phyloP scores from a whole-genome alignment of 2,329 filamentous ascomycete genomes.

The Cladosporium sp. region DNA sequence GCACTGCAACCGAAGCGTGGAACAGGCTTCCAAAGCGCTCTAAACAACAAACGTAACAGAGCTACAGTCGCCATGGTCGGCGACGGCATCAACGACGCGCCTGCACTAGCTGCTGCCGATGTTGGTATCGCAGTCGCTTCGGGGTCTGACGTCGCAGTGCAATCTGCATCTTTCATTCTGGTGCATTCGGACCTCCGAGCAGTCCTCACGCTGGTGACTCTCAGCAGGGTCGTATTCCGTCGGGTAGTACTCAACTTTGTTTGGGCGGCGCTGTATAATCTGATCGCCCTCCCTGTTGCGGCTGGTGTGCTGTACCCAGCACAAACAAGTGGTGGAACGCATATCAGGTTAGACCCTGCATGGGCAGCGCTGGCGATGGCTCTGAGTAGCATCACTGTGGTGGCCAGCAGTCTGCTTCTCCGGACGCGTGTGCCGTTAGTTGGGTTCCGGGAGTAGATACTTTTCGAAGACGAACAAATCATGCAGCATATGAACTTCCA shows the following conservation, averaged over 20 bases:
- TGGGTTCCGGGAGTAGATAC: slow-evolving; percentile 33
- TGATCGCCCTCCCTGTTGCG: slow-evolving; percentile 72
- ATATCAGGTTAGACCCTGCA: slow-evolving; percentile 67
- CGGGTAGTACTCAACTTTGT: slow-evolving; percentile 80
- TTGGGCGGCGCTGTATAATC: slow-evolving; percentile 81
- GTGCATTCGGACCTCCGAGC: slow-evolving; percentile 62
- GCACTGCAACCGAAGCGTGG: slow-evolving; percentile 12
- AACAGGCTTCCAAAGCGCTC: slow-evolving; percentile 19
- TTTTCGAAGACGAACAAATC: too few species aligned
- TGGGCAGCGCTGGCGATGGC: slow-evolving; percentile 95
- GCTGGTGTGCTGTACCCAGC: slow-evolving; percentile 73
- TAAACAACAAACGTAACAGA: slow-evolving; percentile 26
- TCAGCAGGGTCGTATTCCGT: slow-evolving; percentile 68
- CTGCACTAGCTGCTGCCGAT: slow-evolving; percentile 74
- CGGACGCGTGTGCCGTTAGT: slow-evolving; percentile 46
- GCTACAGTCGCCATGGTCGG: slow-evolving; percentile 76
- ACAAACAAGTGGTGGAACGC: slow-evolving; percentile 37
- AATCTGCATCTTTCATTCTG: slow-evolving; percentile 76
- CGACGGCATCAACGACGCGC: slow-evolving; percentile 82
- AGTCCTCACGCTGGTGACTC: slow-evolving; percentile 67
- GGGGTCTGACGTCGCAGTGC: slow-evolving; percentile 78
- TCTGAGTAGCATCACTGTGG: slow-evolving; percentile 82
- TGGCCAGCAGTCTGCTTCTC: slow-evolving; percentile 73
- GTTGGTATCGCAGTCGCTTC: slow-evolving; percentile 78
- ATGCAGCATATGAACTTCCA: too few species aligned